phyloP scores from a whole-genome alignment of 2,329 filamentous ascomycete genomes.

The Epichloe typhina region DNA sequence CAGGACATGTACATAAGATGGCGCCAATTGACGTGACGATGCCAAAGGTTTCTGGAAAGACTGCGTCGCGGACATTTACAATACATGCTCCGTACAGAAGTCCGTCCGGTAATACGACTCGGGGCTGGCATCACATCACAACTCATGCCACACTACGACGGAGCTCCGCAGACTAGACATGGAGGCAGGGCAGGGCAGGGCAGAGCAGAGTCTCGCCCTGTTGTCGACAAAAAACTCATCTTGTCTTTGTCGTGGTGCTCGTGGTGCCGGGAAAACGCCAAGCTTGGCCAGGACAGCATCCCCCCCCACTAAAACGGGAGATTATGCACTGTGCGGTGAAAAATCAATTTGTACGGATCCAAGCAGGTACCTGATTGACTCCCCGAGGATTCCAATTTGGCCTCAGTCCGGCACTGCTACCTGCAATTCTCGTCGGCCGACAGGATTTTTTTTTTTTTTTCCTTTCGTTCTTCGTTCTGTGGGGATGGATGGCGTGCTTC shows the following conservation, averaged over 20 bases:
- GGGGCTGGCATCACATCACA: no score
- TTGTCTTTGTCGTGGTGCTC: neutral
- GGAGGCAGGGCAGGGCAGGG: no score
- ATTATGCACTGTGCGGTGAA: neutral
- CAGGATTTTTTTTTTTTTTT: neutral
- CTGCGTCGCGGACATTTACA: no score
- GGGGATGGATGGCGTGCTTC: neutral
- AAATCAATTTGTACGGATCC: neutral
- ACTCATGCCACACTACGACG: no score
- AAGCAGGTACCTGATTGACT: neutral
- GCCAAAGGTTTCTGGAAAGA: no score
- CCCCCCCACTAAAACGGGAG: neutral
- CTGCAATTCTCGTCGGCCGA: neutral
- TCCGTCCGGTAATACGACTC: no score
- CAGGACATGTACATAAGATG: no score
- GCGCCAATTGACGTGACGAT: no score
- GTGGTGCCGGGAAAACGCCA: neutral
- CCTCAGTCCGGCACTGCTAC: neutral
- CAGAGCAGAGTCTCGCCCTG: no score
- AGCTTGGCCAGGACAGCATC: neutral
- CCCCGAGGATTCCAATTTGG: neutral
- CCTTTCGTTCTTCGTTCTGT: neutral
- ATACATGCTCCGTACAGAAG: no score
- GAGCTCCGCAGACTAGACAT: no score
- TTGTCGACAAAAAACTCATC: no score